Evolutionary conservation across 257 asterid species (phyloP), one percentile per base, ranked within the genome.

Genomic region (Leonotis leonurus): DNA sequence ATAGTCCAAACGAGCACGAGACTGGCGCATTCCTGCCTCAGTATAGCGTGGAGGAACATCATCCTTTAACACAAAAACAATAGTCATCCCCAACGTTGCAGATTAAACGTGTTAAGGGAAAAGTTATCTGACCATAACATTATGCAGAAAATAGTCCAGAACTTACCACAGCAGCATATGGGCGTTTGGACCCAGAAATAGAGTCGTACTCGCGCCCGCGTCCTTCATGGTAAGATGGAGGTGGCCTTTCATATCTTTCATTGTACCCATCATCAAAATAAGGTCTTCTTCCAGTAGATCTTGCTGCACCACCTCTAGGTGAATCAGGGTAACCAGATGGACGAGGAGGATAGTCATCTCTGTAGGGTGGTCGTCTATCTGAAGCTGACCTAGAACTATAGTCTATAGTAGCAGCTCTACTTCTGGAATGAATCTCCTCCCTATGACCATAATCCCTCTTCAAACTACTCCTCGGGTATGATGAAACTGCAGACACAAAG

Each of bases 1-100:
- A 73, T 89, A 93, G 68, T 90, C 97, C 67, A 87, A 57, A 57
- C 96, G 95, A 62, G 97, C 83, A 74, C 97, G 96, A 59, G 95
- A 82, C 65, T 80, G 87, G 65, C 97, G 95, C 60, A 71, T 75
- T 52, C 95, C 96, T n/a, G 87, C 40, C 46, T 93, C 99, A 33
- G 79, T 22, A 75, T 85, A 93, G 40, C 93, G 96, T 12, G 90
- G 88, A 73, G 97, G 95, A 60, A 70, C 84, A 41, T 87, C 95
- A 53, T 89, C 97, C 97, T 93, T 44, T 56, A 39, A 74, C 26
- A 32, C 32, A 74, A 16, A 70, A 11, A 35, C 64, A 57, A 70
- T 54, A 58, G 72, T 41, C 45, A 70, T 49, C 27, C 39, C 3
- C 37, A 29, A 35, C 2, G 7, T 61, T 36, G 17, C 39, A 69